phyloP scores from a whole-genome alignment of 306 rosid species.

The Rubus parviflorus region DNA sequence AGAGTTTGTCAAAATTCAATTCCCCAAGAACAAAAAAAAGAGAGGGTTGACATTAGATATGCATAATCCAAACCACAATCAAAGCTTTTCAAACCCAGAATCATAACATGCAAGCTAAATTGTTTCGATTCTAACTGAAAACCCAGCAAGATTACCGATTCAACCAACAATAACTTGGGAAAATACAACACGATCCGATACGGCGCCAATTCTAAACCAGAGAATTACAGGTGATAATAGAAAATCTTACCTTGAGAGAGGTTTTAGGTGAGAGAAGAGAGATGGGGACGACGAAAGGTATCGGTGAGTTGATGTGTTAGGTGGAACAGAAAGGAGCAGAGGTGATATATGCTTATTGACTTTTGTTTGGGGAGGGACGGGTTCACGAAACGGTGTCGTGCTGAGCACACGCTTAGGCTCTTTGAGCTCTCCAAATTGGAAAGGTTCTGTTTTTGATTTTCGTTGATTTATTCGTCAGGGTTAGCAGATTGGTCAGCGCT shows the following conservation, averaged over 20 bases:
- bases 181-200: neutral
- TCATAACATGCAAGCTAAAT: neutral
- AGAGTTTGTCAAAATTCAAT: neutral
- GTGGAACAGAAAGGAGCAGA: slow-evolving; percentile 7
- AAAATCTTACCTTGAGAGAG: slow-evolving; percentile 19
- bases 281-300: slow-evolving; percentile 9
- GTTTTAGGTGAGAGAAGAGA: neutral
- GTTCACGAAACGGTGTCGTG: slow-evolving; percentile 44
- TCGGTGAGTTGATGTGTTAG: slow-evolving; percentile 6
- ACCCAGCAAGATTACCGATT: neutral
- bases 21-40: neutral
- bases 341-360: neutral
- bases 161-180: too few species aligned
- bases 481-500: neutral
- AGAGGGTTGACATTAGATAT: neutral
- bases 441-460: neutral
- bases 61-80: neutral
- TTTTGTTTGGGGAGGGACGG: neutral
- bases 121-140: neutral
- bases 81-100: neutral
- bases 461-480: neutral
- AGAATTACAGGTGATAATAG: neutral
- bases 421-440: slow-evolving; percentile 16
- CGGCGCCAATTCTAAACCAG: neutral
- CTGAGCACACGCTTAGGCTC: slow-evolving; percentile 44